phyloP scores from a whole-genome alignment of 768 basidiomycete genomes.

The Tephrocybe sp. region DNA sequence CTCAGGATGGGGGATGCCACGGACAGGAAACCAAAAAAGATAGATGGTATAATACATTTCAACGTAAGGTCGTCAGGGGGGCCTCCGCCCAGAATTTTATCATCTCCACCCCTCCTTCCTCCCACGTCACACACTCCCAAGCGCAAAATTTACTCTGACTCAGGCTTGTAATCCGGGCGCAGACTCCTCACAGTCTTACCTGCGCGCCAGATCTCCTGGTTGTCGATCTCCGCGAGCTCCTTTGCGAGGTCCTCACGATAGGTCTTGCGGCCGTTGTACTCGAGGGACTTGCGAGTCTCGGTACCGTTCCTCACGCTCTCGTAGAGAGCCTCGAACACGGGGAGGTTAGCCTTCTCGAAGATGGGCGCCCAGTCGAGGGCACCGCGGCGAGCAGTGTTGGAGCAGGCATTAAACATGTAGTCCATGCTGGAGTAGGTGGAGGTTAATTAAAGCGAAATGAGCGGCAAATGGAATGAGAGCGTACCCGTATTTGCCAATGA shows the following conservation, averaged over 20 bases:
- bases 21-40: too few species aligned
- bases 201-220: conserved; percentile 99
- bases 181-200: conserved; percentile 91
- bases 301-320: conserved; percentile 92
- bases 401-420: conserved; percentile 99
- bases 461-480: conserved; percentile 18
- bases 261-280: conserved; percentile 90
- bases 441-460: background rate
- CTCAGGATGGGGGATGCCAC: too few species aligned
- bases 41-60: too few species aligned
- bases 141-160: conserved; percentile 29
- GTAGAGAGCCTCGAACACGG: conserved; percentile 94
- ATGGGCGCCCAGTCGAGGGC: conserved; percentile 99
- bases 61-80: too few species aligned
- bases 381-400: conserved; percentile 97
- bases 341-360: conserved; percentile 92
- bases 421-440: conserved; percentile 69
- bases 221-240: conserved; percentile 93
- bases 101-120: background rate
- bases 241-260: conserved; percentile 92
- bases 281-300: conserved; percentile 95
- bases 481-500: conserved; percentile 93
- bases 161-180: conserved; percentile 82
- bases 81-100: background rate
- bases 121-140: background rate